phyloP scores from a whole-genome alignment of 345 rosid genomes.

The Clarkia xantiana region DNA sequence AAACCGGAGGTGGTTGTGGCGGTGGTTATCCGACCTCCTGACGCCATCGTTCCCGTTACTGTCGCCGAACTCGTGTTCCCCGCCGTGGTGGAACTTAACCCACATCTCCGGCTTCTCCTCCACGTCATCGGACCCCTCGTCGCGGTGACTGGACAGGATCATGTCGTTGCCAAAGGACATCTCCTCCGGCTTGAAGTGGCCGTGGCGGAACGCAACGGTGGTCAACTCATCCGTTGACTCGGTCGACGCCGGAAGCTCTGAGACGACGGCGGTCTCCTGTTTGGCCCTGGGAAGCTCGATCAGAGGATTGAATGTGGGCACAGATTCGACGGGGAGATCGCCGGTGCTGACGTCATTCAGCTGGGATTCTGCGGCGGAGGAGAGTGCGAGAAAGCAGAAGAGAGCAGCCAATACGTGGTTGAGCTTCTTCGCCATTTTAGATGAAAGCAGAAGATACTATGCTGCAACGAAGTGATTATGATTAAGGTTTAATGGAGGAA shows the following conservation, averaged over 20 bases:
- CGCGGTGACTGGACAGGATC: conserved; percentile 12
- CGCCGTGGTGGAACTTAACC: conserved; percentile 1
- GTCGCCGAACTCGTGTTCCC: neutral
- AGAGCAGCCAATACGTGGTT: conserved; percentile 9
- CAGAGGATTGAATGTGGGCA: neutral
- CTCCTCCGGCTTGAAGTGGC: conserved; percentile 12
- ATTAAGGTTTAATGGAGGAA: too few relatives aligned
- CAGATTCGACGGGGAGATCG: neutral
- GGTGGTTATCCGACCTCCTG: too few relatives aligned
- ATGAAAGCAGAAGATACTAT: too few relatives aligned
- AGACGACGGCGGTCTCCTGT: neutral
- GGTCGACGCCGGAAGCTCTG: neutral
- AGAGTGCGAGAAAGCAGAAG: conserved; percentile 12
- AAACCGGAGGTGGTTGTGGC: neutral
- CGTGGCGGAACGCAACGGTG: conserved; percentile 10
- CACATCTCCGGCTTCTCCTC: conserved; percentile 9
- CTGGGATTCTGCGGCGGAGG: conserved; percentile 8
- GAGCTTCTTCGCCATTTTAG: conserved; percentile 20
- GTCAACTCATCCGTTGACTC: conserved; percentile 1
- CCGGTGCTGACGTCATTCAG: neutral
- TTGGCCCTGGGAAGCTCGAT: neutral
- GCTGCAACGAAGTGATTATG: too few relatives aligned
- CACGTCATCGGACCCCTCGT: conserved; percentile 5
- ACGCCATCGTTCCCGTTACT: too few relatives aligned
- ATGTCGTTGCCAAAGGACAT: conserved; percentile 26